phyloP scores from a whole-genome alignment of 2,329 filamentous ascomycete species.

The Elsinoe arachidis region DNA sequence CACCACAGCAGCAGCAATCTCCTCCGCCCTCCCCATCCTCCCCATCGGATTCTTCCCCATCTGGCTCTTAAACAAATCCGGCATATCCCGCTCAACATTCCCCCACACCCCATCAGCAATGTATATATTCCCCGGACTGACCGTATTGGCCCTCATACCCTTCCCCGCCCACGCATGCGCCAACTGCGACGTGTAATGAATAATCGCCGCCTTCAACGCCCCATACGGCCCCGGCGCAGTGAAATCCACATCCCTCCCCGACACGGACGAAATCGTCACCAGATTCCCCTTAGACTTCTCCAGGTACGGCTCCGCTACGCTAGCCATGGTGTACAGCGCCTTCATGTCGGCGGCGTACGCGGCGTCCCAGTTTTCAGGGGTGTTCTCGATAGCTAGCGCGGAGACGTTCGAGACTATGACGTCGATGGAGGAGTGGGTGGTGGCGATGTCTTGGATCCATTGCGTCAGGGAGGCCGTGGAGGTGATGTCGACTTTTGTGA shows the following conservation, averaged over 20 bases:
- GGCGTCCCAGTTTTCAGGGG: slow-evolving; percentile 20
- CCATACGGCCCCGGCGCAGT: slow-evolving; percentile 31
- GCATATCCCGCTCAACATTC: slow-evolving; percentile 24
- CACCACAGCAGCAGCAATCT: slow-evolving; percentile 50
- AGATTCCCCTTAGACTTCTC: slow-evolving; percentile 29
- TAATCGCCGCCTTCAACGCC: slow-evolving; percentile 29
- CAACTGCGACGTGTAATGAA: slow-evolving; percentile 31
- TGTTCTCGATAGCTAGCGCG: slow-evolving; percentile 24
- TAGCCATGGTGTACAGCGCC: slow-evolving; percentile 26
- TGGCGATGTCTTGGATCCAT: slow-evolving; percentile 21
- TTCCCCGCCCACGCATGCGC: slow-evolving; percentile 29
- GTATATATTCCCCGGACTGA: slow-evolving; percentile 31
- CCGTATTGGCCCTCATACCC: slow-evolving; percentile 30
- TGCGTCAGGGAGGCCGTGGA: slow-evolving; percentile 16
- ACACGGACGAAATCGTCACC: slow-evolving; percentile 30
- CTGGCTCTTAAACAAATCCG: slow-evolving; percentile 24
- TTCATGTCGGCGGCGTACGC: slow-evolving; percentile 30
- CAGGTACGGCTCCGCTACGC: slow-evolving; percentile 27
- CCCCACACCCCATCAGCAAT: slow-evolving; percentile 31
- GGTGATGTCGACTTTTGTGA: slow-evolving; percentile 23
- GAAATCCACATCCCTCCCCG: slow-evolving; percentile 31
- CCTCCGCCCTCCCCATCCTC: slow-evolving; percentile 41
- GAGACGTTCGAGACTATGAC: slow-evolving; percentile 27
- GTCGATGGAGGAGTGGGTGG: slow-evolving; percentile 20
- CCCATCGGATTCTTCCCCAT: slow-evolving; percentile 19